phyloP scores from a whole-genome alignment of 495 filamentous ascomycete species.

The Oleoguttula mirabilis region DNA sequence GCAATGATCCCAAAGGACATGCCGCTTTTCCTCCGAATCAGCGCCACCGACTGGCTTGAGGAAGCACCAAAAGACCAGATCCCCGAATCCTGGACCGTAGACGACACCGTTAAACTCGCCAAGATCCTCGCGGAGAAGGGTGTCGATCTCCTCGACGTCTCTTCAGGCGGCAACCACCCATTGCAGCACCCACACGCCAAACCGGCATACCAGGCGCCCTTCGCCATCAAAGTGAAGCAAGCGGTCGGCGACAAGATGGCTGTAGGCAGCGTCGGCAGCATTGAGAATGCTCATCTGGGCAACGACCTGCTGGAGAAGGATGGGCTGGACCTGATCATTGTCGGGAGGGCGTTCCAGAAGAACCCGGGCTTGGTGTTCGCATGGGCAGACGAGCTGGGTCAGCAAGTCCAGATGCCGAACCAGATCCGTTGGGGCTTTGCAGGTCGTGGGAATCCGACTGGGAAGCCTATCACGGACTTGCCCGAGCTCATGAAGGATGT shows the following conservation, averaged over 20 bases:
- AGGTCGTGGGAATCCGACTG: conserved; percentile 23
- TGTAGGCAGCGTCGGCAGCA: conserved; percentile 51
- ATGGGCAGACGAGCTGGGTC: conserved; percentile 55
- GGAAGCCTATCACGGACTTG: conserved; percentile 1
- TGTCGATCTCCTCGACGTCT: conserved; percentile 55
- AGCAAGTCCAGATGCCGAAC: conserved; percentile 50
- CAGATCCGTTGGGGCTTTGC: conserved; percentile 56
- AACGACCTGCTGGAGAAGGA: conserved; percentile 43
- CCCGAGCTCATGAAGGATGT: conserved; percentile 1
- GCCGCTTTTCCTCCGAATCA: conserved; percentile 31
- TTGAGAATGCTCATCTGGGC: conserved; percentile 45
- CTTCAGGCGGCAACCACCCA: conserved; percentile 46
- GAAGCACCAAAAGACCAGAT: conserved; percentile 30
- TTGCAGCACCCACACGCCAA: conserved; percentile 45
- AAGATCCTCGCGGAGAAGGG: conserved; percentile 40
- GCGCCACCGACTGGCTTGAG: conserved; percentile 35
- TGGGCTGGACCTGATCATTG: conserved; percentile 46
- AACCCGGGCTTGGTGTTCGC: conserved; percentile 56
- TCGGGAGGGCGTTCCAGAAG: conserved; percentile 56
- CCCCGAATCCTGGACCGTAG: conserved; percentile 42
- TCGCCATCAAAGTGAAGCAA: conserved; percentile 50
- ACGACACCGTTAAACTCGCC: conserved; percentile 45
- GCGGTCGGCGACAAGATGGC: conserved; percentile 47
- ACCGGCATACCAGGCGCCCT: conserved; percentile 56
- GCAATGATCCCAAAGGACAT: conserved; percentile 19